These are phyloP conservation scores for Auriscalpium vulgare DNA, from an alignment of 768 basidiomycete genomes.

Conservation along the genomic window DNA sequence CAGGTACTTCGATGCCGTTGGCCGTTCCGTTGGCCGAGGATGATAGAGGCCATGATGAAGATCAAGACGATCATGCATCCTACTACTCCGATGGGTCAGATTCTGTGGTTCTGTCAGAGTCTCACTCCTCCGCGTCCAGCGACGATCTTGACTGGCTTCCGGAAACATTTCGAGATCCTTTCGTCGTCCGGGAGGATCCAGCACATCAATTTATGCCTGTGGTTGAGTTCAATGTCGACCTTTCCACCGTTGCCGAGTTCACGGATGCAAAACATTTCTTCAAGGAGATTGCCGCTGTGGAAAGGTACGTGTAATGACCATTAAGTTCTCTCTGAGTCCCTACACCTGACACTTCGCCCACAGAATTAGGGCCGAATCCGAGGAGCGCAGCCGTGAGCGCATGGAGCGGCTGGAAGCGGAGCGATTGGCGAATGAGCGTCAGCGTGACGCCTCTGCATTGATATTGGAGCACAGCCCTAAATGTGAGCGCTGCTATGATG, in stretches of 20 bases:
- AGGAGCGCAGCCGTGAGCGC: not conserved
- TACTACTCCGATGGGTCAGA: not conserved
- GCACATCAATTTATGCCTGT: not conserved
- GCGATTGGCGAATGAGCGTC: not conserved
- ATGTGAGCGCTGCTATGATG: too few species aligned
- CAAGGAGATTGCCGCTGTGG: not conserved
- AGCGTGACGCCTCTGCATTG: too few species aligned
- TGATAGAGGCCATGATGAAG: not conserved
- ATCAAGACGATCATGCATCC: not conserved
- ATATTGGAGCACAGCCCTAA: too few species aligned
- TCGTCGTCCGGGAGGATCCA: not conserved
- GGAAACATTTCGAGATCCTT: not conserved
- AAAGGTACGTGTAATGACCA: not conserved
- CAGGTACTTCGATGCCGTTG: too few species aligned
- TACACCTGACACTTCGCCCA: not conserved
- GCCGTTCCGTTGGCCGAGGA: not conserved
- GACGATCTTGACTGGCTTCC: not conserved
- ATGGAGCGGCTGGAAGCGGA: not conserved
- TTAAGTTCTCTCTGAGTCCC: not conserved
- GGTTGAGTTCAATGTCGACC: not conserved
- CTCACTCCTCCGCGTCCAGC: not conserved
- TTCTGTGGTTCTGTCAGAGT: not conserved
- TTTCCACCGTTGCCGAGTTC: not conserved
- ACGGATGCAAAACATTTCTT: not conserved
- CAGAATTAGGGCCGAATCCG: not conserved